Conservation (phyloP, 2,329 filamentous ascomycete species). For the Alternaria consortialis region DNA sequence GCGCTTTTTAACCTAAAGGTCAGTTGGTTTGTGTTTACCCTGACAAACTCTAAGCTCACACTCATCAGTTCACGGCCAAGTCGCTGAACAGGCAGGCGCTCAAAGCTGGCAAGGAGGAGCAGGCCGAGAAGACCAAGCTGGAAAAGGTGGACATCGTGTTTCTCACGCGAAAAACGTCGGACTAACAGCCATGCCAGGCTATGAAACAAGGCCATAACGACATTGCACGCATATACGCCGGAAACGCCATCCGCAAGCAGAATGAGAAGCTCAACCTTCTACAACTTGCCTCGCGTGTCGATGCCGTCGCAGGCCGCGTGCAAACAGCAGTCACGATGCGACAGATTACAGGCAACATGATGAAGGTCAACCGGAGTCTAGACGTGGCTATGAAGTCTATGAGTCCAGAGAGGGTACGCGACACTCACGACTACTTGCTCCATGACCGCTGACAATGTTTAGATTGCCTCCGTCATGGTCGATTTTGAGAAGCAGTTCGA, state of each 20-base stretch:
- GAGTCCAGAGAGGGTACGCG: slow-evolving; percentile 67
- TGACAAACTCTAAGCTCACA: slow-evolving; percentile 31
- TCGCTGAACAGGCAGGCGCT: slow-evolving; percentile 69
- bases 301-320: slow-evolving; percentile 67
- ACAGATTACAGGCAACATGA: slow-evolving; percentile 68
- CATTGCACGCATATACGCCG: slow-evolving; percentile 70
- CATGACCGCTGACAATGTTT: not conserved
- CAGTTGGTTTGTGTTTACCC: slow-evolving; percentile 15
- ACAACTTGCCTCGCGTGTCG: slow-evolving; percentile 65
- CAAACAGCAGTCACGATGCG: slow-evolving; percentile 71
- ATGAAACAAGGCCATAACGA: slow-evolving; percentile 68
- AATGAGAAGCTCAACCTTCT: slow-evolving; percentile 69
- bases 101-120: slow-evolving; percentile 69
- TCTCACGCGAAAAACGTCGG: not conserved
- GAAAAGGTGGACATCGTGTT: slow-evolving; percentile 60
- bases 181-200: slow-evolving; percentile 53
- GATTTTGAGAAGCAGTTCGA: slow-evolving; percentile 68
- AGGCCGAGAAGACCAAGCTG: slow-evolving; percentile 67
- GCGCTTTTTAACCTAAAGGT: slow-evolving; percentile 70
- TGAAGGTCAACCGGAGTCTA: slow-evolving; percentile 69
- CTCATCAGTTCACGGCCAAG: slow-evolving; percentile 66
- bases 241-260: slow-evolving; percentile 70
- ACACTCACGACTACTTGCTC: not conserved
- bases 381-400: slow-evolving; percentile 70
- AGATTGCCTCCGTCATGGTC: slow-evolving; percentile 73